A percentile compares a stretch with the other conserved stretches of the same genome.
These are phyloP conservation scores for Lagerstroemia speciosa DNA, from an alignment of 345 rosid genomes.

Conservation along the genomic window DNA sequence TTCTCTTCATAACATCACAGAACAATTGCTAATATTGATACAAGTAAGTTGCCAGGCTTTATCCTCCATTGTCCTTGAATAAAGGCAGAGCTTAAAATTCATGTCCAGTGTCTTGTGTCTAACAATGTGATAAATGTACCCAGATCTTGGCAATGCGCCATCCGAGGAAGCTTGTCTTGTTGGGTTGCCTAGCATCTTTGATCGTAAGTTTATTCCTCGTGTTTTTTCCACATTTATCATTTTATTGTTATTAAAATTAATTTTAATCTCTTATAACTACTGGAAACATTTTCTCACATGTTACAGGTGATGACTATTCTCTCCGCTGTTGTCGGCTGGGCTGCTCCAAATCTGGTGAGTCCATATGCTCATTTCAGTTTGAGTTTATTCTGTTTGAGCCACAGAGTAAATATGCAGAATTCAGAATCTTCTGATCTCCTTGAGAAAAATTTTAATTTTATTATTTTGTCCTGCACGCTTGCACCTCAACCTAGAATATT, in stretches of 20 bases:
- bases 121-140: slow-evolving; percentile 4
- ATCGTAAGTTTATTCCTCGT: slow-evolving; percentile 36
- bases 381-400: not conserved
- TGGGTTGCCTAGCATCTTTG: slow-evolving; percentile 71
- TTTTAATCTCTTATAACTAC: not conserved
- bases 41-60: not conserved
- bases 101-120: not conserved
- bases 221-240: not conserved
- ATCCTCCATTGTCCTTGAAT: not conserved
- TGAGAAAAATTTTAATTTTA: not conserved
- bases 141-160: slow-evolving; percentile 99
- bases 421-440: not conserved
- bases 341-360: slow-evolving; percentile 88
- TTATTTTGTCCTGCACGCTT: not conserved
- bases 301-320: slow-evolving; percentile 82
- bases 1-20: not conserved
- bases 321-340: slow-evolving; percentile 83
- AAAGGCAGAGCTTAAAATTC: not conserved
- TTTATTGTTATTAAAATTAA: not conserved
- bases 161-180: slow-evolving; percentile 86
- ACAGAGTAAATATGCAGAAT: not conserved
- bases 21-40: not conserved
- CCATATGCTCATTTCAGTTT: slow-evolving; percentile 7
- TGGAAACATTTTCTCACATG: slow-evolving; percentile 8
- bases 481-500: not conserved